Evolutionary conservation across 805 yeast genomes (phyloP).

Genomic region (Myxozyma lipomycoides): DNA sequence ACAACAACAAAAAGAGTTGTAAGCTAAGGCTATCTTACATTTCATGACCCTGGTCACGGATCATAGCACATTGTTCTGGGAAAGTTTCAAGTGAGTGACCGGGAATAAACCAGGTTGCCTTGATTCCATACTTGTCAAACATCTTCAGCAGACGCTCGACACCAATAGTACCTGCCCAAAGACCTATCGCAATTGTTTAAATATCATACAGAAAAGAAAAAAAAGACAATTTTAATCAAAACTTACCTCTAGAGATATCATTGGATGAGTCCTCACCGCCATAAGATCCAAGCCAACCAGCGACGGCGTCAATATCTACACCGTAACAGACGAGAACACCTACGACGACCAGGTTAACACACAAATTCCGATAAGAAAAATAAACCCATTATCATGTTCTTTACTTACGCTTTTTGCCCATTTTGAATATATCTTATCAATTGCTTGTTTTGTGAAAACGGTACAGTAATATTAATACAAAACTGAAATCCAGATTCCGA

Average conservation of each 20-base stretch:
- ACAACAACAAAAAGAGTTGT: no score
- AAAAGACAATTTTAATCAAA: no score
- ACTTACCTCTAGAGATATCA: slow-evolving; percentile 38
- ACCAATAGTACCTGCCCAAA: slow-evolving; percentile 41
- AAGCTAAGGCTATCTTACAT: slow-evolving; percentile 21
- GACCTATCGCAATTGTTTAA: slow-evolving; percentile 16
- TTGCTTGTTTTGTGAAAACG: background rate
- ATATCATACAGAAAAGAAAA: background rate
- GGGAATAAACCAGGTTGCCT: slow-evolving; percentile 42
- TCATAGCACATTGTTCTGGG: slow-evolving; percentile 39
- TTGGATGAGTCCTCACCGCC: slow-evolving; percentile 41
- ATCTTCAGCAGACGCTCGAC: slow-evolving; percentile 38
- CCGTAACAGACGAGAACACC: slow-evolving; percentile 41
- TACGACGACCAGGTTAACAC: slow-evolving; percentile 8
- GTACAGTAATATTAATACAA: background rate
- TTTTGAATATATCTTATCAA: slow-evolving; percentile 1
- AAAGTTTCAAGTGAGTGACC: slow-evolving; percentile 42
- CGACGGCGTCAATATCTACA: slow-evolving; percentile 41
- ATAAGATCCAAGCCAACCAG: slow-evolving; percentile 42
- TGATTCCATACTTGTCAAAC: slow-evolving; percentile 38
- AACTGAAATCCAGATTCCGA: no score
- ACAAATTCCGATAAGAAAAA: background rate
- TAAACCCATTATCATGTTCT: no score
- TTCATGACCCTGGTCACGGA: slow-evolving; percentile 40
- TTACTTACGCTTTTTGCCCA: slow-evolving; percentile 30